Evolutionary conservation across 768 basidiomycete genomes (phyloP).

Genomic region (Lactifluus piperatus): DNA sequence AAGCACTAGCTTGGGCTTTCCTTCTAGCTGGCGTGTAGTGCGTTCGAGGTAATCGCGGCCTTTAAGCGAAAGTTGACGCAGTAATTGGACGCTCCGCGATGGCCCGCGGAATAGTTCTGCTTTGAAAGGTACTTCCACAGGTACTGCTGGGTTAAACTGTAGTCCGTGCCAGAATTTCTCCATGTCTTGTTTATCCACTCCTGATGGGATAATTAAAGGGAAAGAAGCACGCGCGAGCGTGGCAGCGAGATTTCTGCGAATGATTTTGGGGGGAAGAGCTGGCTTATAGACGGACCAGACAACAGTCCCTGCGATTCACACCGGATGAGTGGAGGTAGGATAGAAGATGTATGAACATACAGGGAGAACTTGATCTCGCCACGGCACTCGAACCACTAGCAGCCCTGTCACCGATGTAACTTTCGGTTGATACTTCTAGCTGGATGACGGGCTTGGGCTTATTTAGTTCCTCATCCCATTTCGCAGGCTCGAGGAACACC

Average conservation of each 20-base stretch:
- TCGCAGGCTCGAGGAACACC: conserved; percentile 58
- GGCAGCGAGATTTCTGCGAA: conserved; percentile 30
- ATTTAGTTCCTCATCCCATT: conserved; percentile 34
- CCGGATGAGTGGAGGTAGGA: neutral
- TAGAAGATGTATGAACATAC: conserved; percentile 23
- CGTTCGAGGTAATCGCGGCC: conserved; percentile 36
- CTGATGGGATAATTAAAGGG: conserved; percentile 41
- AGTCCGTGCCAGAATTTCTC: conserved; percentile 36
- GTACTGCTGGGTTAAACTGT: conserved; percentile 27
- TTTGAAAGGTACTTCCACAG: conserved; percentile 15
- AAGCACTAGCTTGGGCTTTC: conserved; percentile 34
- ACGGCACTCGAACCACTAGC: conserved; percentile 32
- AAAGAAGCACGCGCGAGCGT: conserved; percentile 38
- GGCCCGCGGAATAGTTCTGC: conserved; percentile 32
- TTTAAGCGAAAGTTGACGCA: conserved; percentile 40
- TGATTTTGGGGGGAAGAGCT: conserved; percentile 25
- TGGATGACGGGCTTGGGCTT: conserved; percentile 40
- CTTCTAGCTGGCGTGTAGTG: conserved; percentile 31
- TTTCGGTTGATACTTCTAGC: conserved; percentile 43
- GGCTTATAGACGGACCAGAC: conserved; percentile 47
- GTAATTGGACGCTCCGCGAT: conserved; percentile 27
- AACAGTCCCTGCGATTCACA: conserved; percentile 42
- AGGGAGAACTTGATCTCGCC: conserved; percentile 24
- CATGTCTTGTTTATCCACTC: conserved; percentile 31
- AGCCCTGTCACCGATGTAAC: conserved; percentile 34